Evolutionary conservation across 2,329 filamentous ascomycete genomes (phyloP), one percentile per base, ranked within the genome.

Genomic region (Colletotrichum sp.): DNA sequence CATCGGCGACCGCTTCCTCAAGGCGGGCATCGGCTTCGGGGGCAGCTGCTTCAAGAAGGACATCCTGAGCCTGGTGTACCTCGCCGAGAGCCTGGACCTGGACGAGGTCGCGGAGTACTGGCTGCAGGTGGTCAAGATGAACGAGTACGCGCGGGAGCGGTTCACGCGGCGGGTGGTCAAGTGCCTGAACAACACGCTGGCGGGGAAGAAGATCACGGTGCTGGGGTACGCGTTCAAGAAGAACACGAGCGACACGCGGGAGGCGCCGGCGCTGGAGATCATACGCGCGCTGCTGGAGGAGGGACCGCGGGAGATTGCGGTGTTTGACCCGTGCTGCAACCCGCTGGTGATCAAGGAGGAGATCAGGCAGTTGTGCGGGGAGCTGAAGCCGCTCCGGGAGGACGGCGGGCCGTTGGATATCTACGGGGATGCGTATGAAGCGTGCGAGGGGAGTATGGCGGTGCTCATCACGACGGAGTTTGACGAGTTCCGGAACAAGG

Each of bases 21-120:
- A 94, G 83, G 92, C 94, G 7, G 92, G 92, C 43, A 90, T 95
- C 58, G 94, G 94, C 9, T 96, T 96, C 80, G 94, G 94, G 70
- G 94, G 94, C 18, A 94, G 92, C 77, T 96, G 94, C 84, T 96
- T 96, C 88, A 92, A 93, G 83, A 96, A 96, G 84, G 94, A 96
- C 81, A 90, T 96, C 43, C 87, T 94, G 64, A 94, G 91, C 82
- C 85, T 96, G 56, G 90, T 93, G n/a, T 95, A 96, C 83, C 88
- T 96, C 22, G 92, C 94, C 22, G 92, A 95, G 80, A 91, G 90
- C 3, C 87, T 95, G 71, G 90, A 92, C 62, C 87, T 96, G 12
- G 88, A 89, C 4, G 93, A 96, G 80, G 94, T 96, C 1, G 93
- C 91, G 27, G 89, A 92, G 77, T 96, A 96, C 85, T 96, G 94